Evolutionary conservation across 169 alveolate species (phyloP).

Genomic region (Babesia bigemina): DNA sequence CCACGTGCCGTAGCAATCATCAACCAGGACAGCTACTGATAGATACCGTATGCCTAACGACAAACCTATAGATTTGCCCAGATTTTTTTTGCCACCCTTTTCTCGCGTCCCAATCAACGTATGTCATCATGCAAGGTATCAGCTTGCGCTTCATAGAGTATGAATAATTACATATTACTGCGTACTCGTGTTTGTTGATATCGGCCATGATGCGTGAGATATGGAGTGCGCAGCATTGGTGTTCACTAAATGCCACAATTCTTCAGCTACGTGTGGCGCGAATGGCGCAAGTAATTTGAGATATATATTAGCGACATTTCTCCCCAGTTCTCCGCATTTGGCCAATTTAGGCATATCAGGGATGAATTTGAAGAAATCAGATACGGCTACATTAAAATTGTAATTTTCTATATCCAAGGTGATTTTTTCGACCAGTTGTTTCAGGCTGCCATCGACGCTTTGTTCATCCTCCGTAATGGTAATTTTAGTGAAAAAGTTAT

Average conservation of each 20-base stretch:
- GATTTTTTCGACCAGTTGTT: constrained; percentile 52
- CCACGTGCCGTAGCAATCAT: no score
- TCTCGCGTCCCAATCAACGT: no score
- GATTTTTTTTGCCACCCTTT: no score
- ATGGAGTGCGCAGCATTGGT: constrained; percentile 12
- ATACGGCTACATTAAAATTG: constrained; percentile 70
- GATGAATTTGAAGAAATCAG: constrained; percentile 47
- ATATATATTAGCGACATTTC: constrained; percentile 50
- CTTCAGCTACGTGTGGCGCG: constrained; percentile 84
- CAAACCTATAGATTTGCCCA: no score
- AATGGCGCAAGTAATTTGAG: constrained; percentile 76
- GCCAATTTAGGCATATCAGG: constrained; percentile 1
- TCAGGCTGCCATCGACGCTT: background rate
- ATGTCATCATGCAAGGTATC: no score
- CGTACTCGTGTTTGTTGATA: background rate
- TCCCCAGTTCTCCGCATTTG: constrained; percentile 23
- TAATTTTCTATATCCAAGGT: constrained; percentile 69
- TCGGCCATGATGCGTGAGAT: constrained; percentile 5
- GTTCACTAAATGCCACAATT: constrained; percentile 69
- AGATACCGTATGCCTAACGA: no score
- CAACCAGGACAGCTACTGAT: no score
- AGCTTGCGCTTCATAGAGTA: no score
- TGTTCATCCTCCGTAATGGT: constrained; percentile 4
- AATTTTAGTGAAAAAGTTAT: constrained; percentile 40
- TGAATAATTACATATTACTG: background rate